These are phyloP conservation scores for Lupinus albus DNA, from an alignment of 306 rosid genomes.

Conservation along the genomic window DNA sequence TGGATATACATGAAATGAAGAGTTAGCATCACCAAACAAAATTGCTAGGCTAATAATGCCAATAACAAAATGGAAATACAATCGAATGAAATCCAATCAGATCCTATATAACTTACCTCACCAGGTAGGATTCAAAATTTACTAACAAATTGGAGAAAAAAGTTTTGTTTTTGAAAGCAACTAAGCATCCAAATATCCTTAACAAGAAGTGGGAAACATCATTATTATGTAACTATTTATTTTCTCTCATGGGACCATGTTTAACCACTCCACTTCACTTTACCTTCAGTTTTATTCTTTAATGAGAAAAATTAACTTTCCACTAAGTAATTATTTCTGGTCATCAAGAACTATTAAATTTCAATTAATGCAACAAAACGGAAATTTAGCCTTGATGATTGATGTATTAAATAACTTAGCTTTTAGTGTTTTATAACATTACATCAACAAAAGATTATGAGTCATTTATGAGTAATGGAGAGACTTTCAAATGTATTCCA, in stretches of 20 bases:
- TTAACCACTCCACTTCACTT: slow-evolving; percentile 35
- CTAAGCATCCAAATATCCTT: neutral
- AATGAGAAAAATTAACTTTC: neutral
- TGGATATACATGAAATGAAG: neutral
- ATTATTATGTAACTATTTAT: slow-evolving; percentile 38
- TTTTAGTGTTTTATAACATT: neutral
- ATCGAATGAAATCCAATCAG: neutral
- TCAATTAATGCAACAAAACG: neutral
- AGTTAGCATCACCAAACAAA: neutral
- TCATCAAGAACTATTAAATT: neutral
- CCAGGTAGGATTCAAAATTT: slow-evolving; percentile 21
- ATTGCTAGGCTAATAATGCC: slow-evolving; percentile 32
- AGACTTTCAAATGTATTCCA: too few species aligned
- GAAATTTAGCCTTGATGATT: neutral
- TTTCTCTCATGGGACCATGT: slow-evolving; percentile 34
- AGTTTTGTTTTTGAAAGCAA: slow-evolving; percentile 21
- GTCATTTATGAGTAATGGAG: neutral
- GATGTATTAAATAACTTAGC: neutral
- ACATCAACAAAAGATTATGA: neutral
- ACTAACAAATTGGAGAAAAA: slow-evolving; percentile 24
- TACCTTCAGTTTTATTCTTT: neutral
- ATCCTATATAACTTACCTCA: neutral
- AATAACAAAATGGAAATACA: slow-evolving; percentile 1
- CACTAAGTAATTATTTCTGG: neutral
- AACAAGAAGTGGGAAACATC: slow-evolving; percentile 15